Evolutionary conservation across 2,329 filamentous ascomycete genomes (phyloP).

Genomic region (Paraconiothyrium sp.): DNA sequence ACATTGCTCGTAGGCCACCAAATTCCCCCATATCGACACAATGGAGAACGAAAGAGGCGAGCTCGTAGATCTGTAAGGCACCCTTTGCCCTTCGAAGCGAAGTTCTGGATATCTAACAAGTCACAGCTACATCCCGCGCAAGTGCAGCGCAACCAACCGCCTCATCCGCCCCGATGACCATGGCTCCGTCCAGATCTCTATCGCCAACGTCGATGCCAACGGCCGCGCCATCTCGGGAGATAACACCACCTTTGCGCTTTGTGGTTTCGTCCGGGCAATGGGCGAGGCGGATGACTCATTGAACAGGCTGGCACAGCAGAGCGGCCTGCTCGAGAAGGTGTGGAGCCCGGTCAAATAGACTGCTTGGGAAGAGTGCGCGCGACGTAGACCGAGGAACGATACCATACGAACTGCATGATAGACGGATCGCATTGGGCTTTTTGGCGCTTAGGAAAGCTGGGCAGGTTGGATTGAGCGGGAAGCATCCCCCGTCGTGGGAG

Average conservation of each 20-base stretch:
- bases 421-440: conserved; percentile 9
- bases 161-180: conserved; percentile 9
- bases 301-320: conserved; percentile 9
- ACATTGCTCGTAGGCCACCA: not conserved
- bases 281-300: conserved; percentile 13
- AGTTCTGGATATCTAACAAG: not conserved
- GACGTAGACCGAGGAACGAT: conserved; percentile 6
- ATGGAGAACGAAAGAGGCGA: conserved; percentile 16
- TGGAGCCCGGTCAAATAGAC: conserved; percentile 9
- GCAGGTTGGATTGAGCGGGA: not conserved
- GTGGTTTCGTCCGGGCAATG: conserved; percentile 9
- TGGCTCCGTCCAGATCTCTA: conserved; percentile 9
- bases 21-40: not conserved
- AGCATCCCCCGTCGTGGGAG: not conserved
- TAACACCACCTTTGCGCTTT: conserved; percentile 4
- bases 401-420: conserved; percentile 12
- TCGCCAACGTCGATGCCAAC: conserved; percentile 8
- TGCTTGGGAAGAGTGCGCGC: not conserved
- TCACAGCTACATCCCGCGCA: conserved; percentile 11
- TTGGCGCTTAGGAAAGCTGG: conserved; percentile 9
- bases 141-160: conserved; percentile 12
- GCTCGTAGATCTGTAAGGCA: conserved; percentile 11
- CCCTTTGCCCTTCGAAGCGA: not conserved
- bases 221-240: conserved; percentile 1
- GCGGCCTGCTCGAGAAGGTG: conserved; percentile 4